Percentiles rank a stretch among this genome's conserved stretches.
Conservation (phyloP, 768 basidiomycete species). For the Auricularia cornea region DNA sequence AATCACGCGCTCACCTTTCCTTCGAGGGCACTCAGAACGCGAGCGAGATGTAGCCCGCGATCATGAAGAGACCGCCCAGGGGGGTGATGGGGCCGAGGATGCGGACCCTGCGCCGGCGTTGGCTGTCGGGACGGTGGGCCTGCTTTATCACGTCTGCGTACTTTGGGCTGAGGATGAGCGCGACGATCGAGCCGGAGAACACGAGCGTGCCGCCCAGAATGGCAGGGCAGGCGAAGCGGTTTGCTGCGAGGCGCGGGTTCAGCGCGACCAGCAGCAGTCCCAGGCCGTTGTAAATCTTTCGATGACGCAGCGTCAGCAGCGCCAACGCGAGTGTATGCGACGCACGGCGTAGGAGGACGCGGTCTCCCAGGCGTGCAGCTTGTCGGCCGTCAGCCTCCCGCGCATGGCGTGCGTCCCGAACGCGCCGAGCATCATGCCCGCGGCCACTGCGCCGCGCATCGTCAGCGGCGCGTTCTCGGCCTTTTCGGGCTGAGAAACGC, state of each 20-base stretch:
- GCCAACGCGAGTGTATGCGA: conserved; percentile 3
- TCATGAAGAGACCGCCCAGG: conserved; percentile 54
- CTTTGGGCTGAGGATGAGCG: conserved; percentile 41
- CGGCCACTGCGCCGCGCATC: conserved; percentile 22
- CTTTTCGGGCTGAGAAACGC: not conserved
- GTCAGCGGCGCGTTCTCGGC: not conserved
- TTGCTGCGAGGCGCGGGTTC: conserved; percentile 50
- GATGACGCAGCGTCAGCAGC: not conserved
- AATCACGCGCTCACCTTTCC: too few relatives aligned
- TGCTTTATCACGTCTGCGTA: conserved; percentile 22
- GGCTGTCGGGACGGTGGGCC: not conserved
- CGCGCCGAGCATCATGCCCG: conserved; percentile 53
- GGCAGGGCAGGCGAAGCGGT: conserved; percentile 61
- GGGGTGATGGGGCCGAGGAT: conserved; percentile 61
- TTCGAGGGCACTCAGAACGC: conserved; percentile 33
- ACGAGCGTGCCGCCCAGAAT: conserved; percentile 47
- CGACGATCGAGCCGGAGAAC: conserved; percentile 59
- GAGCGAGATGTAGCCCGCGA: conserved; percentile 53
- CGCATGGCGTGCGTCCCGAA: conserved; percentile 62
- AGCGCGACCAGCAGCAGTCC: conserved; percentile 53
- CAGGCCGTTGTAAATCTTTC: conserved; percentile 61
- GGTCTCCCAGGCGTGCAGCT: conserved; percentile 51
- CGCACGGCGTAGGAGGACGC: conserved; percentile 58
- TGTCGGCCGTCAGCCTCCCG: conserved; percentile 39
- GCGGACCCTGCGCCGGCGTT: conserved; percentile 28